Percentiles rank a stretch among this genome's conserved stretches.
These are phyloP conservation scores for Nectriaceae sp. DNA, from an alignment of 2,329 filamentous ascomycete genomes.

Conservation along the genomic window DNA sequence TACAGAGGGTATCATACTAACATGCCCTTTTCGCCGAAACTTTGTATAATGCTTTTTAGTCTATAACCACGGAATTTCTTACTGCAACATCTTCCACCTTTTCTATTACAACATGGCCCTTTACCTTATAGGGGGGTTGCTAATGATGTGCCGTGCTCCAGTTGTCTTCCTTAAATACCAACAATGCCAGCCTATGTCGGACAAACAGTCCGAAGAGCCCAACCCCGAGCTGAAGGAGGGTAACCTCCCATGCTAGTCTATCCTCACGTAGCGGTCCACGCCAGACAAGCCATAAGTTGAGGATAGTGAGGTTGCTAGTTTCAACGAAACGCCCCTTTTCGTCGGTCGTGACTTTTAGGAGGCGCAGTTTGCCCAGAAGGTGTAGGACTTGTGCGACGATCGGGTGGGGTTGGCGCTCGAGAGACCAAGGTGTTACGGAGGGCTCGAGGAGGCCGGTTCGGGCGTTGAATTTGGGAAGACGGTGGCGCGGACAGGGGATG, in stretches of 20 bases:
- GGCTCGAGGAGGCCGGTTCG: conserved; percentile 84
- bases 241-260: conserved; percentile 75
- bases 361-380: conserved; percentile 65
- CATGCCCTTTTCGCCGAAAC: too few species aligned
- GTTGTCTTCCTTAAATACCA: conserved; percentile 93
- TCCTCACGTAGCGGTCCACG: conserved; percentile 90
- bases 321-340: conserved; percentile 71
- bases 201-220: conserved; percentile 85
- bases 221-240: conserved; percentile 73
- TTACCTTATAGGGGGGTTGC: too few species aligned
- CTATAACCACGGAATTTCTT: too few species aligned
- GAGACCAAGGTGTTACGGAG: conserved; percentile 75
- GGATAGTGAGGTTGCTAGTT: conserved; percentile 86
- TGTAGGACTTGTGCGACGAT: conserved; percentile 65
- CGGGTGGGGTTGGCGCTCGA: conserved; percentile 66
- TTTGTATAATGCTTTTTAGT: too few species aligned
- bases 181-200: conserved; percentile 79
- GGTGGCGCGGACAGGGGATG: conserved; percentile 89
- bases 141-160: conserved; percentile 44
- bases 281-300: conserved; percentile 97
- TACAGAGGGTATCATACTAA: too few species aligned
- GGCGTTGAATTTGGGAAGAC: conserved; percentile 85
- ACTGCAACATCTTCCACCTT: too few species aligned
- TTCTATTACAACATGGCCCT: too few species aligned
- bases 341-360: conserved; percentile 70